Evolutionary conservation across 495 filamentous ascomycete species (phyloP).

Genomic region (Daldinia concentrica): DNA sequence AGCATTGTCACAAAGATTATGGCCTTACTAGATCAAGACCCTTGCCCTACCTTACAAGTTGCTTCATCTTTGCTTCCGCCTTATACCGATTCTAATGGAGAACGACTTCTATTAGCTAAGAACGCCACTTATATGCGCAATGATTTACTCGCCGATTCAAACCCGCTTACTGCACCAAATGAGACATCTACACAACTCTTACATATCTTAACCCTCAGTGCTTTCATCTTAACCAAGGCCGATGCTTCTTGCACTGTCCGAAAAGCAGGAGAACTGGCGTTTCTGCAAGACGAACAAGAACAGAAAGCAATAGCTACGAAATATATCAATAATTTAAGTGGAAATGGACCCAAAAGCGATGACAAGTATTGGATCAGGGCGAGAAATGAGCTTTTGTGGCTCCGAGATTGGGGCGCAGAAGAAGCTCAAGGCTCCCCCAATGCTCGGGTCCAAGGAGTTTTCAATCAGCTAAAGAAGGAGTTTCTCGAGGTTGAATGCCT

Average conservation of each 20-base stretch:
- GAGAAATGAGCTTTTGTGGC: slow-evolving; percentile 79
- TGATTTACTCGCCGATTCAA: slow-evolving; percentile 67
- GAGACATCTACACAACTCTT: slow-evolving; percentile 69
- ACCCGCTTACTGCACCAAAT: slow-evolving; percentile 73
- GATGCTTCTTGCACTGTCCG: slow-evolving; percentile 68
- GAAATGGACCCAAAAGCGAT: slow-evolving; percentile 63
- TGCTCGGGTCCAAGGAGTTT: slow-evolving; percentile 65
- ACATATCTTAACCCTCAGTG: slow-evolving; percentile 73
- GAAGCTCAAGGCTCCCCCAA: slow-evolving; percentile 40
- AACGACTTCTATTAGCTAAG: slow-evolving; percentile 47
- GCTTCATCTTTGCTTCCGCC: slow-evolving; percentile 56
- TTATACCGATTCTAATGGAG: slow-evolving; percentile 46
- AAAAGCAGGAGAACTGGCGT: slow-evolving; percentile 65
- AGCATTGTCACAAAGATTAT: slow-evolving; percentile 69
- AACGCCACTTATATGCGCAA: slow-evolving; percentile 60
- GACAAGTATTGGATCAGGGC: slow-evolving; percentile 73
- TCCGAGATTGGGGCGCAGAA: slow-evolving; percentile 77
- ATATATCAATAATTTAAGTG: slow-evolving; percentile 64
- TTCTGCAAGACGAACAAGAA: slow-evolving; percentile 67
- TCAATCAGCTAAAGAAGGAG: slow-evolving; percentile 70
- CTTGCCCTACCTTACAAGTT: slow-evolving; percentile 54
- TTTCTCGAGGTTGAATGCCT: slow-evolving; percentile 78
- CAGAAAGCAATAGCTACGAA: slow-evolving; percentile 71
- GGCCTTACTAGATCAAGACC: slow-evolving; percentile 67
- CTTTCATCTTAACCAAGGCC: slow-evolving; percentile 68